Evolutionary conservation across 306 rosid genomes (phyloP), one percentile per base, ranked within the genome.

Genomic region (Gastrolobium villosum): DNA sequence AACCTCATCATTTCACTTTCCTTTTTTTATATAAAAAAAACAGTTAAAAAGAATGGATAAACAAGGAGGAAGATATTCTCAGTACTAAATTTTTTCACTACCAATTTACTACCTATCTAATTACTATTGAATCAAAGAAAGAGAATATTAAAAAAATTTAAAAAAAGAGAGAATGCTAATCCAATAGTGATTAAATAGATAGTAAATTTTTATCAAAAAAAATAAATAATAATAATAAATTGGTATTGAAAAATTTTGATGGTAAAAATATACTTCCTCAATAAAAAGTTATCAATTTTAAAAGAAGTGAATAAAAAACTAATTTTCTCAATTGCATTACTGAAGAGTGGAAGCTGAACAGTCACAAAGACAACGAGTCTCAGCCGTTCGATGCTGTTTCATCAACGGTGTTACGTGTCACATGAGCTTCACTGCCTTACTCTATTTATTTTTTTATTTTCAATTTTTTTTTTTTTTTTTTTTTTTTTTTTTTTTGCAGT

Each of bases 1-100:
- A 70, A 85, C 59, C 88, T 75, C 83, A 84, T 90, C 59, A 85
- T 82, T 85, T 65, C 39, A 3, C n/a, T 31, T 37, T n/a, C 3
- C 26, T 0, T 77, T 7, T 45, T 2, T 2, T 13, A 5, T 3
- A 2, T 1, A 11, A 44, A 28, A 39, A 14, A n/a, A 70, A 5
- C 55, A 39, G 9, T 0, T 7, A 31, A 64, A 20, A 0, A 28
- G 0, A 60, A 59, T 2, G 0, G 2, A 39, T 3, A 6, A 3
- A n/a, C 35, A 55, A n/a, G n/a, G n/a, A n/a, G n/a, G n/a, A n/a
- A n/a, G n/a, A n/a, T n/a, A n/a, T n/a, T n/a, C n/a, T n/a, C n/a
- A n/a, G n/a, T n/a, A n/a, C n/a, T n/a, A n/a, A n/a, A n/a, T n/a
- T n/a, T n/a, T n/a, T n/a, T n/a, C n/a, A n/a, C n/a, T n/a, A n/a